Evolutionary conservation across 495 filamentous ascomycete species (phyloP), one percentile per base, ranked within the genome.

Genomic region (Talaromyces wortmannii): DNA sequence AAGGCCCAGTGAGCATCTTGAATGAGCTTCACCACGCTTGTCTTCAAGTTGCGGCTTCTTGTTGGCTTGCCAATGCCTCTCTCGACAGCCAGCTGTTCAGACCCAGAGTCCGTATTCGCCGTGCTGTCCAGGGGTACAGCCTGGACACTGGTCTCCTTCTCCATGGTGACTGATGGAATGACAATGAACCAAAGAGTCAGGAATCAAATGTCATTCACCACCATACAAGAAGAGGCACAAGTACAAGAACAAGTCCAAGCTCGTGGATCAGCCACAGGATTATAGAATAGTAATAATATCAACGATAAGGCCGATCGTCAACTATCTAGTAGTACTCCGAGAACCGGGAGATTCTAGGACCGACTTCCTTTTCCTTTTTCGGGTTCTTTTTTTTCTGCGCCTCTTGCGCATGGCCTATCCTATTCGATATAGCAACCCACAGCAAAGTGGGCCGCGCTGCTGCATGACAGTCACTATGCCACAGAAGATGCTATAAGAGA

Each of bases 21-120:
- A 36, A 51, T 10, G 11, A 52, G 32, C 50, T 50, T 53, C 40
- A 45, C 45, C 15, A 56, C 31, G 23, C 62, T 47, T 53, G 57
- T 46, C 36, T 10, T 8, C 12, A 53, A 13, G 18, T 53, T 53
- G 29, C 18, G 31, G 10, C 52, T 42, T 45, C 52, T 30, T 4
- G 23, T 40, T 15, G 40, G 40, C 4, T 18, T 16, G 36, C 30
- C 31, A 6, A 29, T 42, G 7, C 31, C 11, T 52, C 40, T 17
- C n/a, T 46, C 44, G 16, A 46, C 15, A n/a, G 44, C 44, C 17
- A 46, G 44, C 44, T 46, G 44, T 7, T 8, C 16, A 23, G 44
- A 12, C 13, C 36, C 36, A 2, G 36, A 40, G 36, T 13, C 13
- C 7, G 44, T 7, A 23, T 23, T 1, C 23, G 16, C 13, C 17